A percentile compares a stretch with the other conserved stretches of the same genome.
Evolutionary conservation across 371 early-diverging fungal species (phyloP).

Genomic region (Haplosporangium sp.): DNA sequence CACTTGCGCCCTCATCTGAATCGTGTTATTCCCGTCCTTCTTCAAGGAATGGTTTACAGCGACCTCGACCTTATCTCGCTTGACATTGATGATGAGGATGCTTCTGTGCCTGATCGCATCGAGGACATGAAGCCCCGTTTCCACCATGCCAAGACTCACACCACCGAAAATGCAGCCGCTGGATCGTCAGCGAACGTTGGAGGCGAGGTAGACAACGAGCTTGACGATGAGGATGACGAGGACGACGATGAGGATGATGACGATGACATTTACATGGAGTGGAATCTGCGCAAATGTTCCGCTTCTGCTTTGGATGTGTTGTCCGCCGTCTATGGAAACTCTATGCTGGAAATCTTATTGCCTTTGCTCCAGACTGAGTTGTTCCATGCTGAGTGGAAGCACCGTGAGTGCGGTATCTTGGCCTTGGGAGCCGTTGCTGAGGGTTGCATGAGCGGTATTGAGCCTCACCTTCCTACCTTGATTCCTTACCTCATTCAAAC

Average conservation of each 20-base stretch:
- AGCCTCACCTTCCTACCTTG: constrained; percentile 87
- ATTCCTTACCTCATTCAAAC: constrained; percentile 86
- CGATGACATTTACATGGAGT: constrained; percentile 90
- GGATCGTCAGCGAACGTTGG: constrained; percentile 53
- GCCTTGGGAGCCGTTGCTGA: constrained; percentile 98
- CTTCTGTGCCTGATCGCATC: constrained; percentile 84
- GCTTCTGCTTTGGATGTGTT: constrained; percentile 96
- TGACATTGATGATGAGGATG: constrained; percentile 85
- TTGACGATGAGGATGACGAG: constrained; percentile 85
- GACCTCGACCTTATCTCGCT: constrained; percentile 87
- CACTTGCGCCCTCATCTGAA: constrained; percentile 83
- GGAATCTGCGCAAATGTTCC: constrained; percentile 98
- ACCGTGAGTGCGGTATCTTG: constrained; percentile 94
- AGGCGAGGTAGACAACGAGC: constrained; percentile 56
- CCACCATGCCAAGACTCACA: constrained; percentile 86
- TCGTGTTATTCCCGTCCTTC: constrained; percentile 88
- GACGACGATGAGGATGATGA: constrained; percentile 89
- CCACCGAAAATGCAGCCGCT: constrained; percentile 66
- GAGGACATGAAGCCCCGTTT: constrained; percentile 95
- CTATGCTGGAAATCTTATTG: constrained; percentile 82
- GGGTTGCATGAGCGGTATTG: constrained; percentile 89
- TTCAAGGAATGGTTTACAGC: constrained; percentile 95
- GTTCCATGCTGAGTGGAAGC: constrained; percentile 86
- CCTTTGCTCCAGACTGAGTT: constrained; percentile 89
- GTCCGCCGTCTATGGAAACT: constrained; percentile 85